Base-by-base conservation (phyloP, 108 stramenopile genomes). In the Parietichytrium sp. region DNA sequence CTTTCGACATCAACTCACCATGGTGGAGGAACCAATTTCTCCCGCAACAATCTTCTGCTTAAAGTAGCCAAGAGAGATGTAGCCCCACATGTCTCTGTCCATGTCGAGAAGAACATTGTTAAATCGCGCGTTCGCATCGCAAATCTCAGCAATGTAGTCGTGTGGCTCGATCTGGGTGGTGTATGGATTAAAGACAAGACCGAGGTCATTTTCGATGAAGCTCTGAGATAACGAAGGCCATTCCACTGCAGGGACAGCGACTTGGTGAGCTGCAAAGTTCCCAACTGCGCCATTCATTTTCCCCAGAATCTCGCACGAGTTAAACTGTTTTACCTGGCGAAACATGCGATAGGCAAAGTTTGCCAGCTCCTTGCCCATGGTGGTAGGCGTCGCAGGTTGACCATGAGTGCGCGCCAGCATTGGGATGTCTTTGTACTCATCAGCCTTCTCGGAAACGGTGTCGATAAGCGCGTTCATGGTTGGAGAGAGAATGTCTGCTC, bases 341-440 rank as follows among this genome's bases (percentile, higher is more conserved):
- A 27, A 4, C 16, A 84, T 36, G 3, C 83, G 83, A 33, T 47
- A 79, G 27, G 77, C 79, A 8, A 84, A 79, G 30, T 80, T 80
- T 8, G 79, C 83, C 16, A 84, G 23, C 53, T 84, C 83, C 79
- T 84, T 84, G 18, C 83, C 83, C 52, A 84, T 18, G n/a, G 79
- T 80, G n/a, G 52, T 84, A 18, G 83, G 83, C 42, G 83, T 79
- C 42, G 83, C 83, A 3, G 79, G 52, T 54, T 84, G 83, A 8
- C 83, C 83, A 49, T 84, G 83, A 15, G 83, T 84, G 30, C 83
- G 83, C 29, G 77, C 36, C 16, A 84, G 83, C 83, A 84, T 84
- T 23, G 83, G 4, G 48, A 84, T 29, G 25, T 18, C 79, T 47
- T 51, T 42, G 23, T 8, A 18, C 30, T 27, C 23, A 33, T 80